Evolutionary conservation across 83 land plant genomes (phyloP).

Genomic region (Picea engelmannii): DNA sequence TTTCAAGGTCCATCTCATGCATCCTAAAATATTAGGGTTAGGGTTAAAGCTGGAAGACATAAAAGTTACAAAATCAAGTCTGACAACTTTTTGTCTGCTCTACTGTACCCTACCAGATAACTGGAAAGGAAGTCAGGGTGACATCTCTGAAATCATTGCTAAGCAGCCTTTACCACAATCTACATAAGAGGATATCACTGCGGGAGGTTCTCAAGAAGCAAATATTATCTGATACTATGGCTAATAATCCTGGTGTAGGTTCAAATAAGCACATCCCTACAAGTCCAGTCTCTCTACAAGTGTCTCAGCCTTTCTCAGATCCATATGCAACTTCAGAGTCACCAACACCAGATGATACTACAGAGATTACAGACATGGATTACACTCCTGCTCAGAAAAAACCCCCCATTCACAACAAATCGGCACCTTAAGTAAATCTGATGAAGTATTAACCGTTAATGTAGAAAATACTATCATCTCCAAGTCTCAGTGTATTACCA

Average conservation of each 20-base stretch:
- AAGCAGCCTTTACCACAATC: neutral
- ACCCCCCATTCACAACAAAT: neutral
- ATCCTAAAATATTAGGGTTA: neutral
- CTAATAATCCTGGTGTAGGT: neutral
- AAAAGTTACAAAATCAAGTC: neutral
- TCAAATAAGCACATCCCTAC: neutral
- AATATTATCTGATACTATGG: neutral
- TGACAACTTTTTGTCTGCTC: neutral
- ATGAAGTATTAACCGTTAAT: neutral
- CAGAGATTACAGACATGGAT: neutral
- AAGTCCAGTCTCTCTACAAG: neutral
- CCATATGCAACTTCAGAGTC: neutral
- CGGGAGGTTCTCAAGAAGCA: neutral
- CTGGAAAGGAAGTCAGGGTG: neutral
- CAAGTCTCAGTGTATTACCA: too few species aligned
- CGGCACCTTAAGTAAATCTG: neutral
- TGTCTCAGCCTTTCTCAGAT: neutral
- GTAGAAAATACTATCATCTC: too few species aligned
- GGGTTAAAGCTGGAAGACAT: neutral
- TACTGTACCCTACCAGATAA: neutral
- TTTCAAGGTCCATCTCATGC: neutral
- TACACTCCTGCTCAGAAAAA: slow-evolving; percentile 1
- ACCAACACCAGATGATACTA: neutral
- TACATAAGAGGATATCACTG: neutral
- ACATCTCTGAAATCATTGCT: neutral